A percentile compares a stretch with the other conserved stretches of the same genome.
Evolutionary conservation across 805 yeast genomes (phyloP).

Genomic region (Starmerella cellae): DNA sequence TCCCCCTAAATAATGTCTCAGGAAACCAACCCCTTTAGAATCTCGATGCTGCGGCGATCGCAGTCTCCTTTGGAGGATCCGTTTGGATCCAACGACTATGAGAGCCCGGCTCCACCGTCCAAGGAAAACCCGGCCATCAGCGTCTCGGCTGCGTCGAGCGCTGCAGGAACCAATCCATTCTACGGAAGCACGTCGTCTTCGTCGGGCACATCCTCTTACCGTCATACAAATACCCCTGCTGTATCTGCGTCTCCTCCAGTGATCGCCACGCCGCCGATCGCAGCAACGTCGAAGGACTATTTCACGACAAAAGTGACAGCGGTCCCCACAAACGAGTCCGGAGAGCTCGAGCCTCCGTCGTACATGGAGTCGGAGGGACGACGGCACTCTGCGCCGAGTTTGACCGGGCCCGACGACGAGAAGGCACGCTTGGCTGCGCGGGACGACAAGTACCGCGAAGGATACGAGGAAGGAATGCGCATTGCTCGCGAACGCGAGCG

Average conservation of each 20-base stretch:
- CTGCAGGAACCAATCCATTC: background rate
- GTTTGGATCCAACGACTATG: background rate
- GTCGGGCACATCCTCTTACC: background rate
- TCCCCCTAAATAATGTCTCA: slow-evolving; percentile 8
- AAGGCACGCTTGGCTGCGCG: slow-evolving; percentile 8
- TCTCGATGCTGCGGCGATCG: slow-evolving; percentile 21
- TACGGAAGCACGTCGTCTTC: background rate
- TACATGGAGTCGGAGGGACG: slow-evolving; percentile 15
- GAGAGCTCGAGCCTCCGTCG: slow-evolving; percentile 13
- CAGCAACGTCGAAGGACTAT: background rate
- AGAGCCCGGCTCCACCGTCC: background rate
- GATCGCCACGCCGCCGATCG: background rate
- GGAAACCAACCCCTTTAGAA: slow-evolving; percentile 23
- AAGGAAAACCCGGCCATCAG: background rate
- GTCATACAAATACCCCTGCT: background rate
- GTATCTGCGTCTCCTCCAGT: background rate
- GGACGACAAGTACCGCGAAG: slow-evolving; percentile 19
- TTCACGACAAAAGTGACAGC: too few relatives aligned
- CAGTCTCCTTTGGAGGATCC: slow-evolving; percentile 23
- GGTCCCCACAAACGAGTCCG: background rate
- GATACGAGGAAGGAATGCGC: slow-evolving; percentile 20
- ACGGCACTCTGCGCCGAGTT: slow-evolving; percentile 16
- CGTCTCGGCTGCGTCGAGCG: background rate
- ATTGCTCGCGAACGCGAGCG: slow-evolving; percentile 18
- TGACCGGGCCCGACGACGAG: slow-evolving; percentile 14